Conservation (phyloP, 441 rosid species). For the Pelargonium citronellum region DNA sequence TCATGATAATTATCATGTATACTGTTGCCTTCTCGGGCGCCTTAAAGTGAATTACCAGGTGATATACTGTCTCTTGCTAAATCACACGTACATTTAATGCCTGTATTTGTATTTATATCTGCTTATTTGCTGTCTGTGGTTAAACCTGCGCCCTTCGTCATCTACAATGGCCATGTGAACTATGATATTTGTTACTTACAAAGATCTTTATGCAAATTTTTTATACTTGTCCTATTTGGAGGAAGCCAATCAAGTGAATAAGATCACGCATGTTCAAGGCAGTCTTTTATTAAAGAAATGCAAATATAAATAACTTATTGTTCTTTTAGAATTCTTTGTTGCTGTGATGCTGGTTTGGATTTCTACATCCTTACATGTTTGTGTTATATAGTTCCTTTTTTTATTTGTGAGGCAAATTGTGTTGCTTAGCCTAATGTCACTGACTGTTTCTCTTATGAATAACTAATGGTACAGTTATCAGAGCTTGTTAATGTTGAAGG, state of each 20-base stretch:
- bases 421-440: background rate
- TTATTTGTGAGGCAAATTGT: background rate
- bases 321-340: conserved; percentile 1
- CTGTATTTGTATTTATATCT: background rate
- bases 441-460: conserved; percentile 16
- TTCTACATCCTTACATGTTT: background rate
- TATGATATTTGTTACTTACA: background rate
- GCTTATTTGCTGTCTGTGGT: background rate
- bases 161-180: background rate
- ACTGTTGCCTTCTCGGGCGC: conserved; percentile 97
- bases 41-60: conserved; percentile 97
- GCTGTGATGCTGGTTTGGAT: conserved; percentile 1
- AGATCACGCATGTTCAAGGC: background rate
- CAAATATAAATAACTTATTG: background rate
- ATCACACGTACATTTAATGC: background rate
- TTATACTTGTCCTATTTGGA: conserved; percentile 1
- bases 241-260: background rate
- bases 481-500: conserved; percentile 98
- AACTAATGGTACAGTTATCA: conserved; percentile 62
- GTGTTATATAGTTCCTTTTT: background rate
- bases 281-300: conserved; percentile 2
- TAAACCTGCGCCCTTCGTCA: background rate
- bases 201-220: conserved; percentile 2
- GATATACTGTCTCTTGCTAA: conserved; percentile 10
- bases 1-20: conserved; percentile 99